These are phyloP conservation scores for Diophrys sp. DNA, from an alignment of 73 alveolate genomes.

Conservation along the genomic window DNA sequence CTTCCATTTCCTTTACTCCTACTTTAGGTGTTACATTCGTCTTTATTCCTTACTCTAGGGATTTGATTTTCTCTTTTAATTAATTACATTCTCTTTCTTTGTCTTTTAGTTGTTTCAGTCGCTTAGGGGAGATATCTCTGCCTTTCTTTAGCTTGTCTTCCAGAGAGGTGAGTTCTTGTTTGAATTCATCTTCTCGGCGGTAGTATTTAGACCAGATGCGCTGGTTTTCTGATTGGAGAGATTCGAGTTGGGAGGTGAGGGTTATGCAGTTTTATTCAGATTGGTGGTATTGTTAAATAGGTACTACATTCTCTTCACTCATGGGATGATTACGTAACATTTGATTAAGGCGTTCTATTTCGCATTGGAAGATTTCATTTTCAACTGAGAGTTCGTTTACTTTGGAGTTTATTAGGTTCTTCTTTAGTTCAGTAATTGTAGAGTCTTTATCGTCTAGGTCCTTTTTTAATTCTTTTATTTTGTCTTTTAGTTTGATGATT, in stretches of 20 bases:
- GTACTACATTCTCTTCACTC: too few species aligned
- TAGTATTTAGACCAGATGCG: not conserved
- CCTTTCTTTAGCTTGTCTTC: not conserved
- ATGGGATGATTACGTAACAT: too few species aligned
- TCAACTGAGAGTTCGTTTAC: not conserved
- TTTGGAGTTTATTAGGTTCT: not conserved
- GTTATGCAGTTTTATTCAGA: too few species aligned
- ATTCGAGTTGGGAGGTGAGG: too few species aligned
- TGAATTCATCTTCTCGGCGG: not conserved
- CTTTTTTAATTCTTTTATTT: not conserved
- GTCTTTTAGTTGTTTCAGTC: not conserved
- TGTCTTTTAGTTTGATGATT: too few species aligned
- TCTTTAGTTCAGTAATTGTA: not conserved
- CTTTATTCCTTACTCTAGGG: too few species aligned
- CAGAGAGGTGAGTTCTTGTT: not conserved
- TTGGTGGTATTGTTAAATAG: too few species aligned
- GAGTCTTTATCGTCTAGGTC: not conserved
- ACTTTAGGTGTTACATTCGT: too few species aligned
- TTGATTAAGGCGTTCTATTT: not conserved
- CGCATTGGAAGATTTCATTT: not conserved
- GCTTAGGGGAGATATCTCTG: not conserved
- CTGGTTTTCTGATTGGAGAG: too few species aligned
- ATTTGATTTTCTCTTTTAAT: not conserved
- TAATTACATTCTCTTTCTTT: not conserved
- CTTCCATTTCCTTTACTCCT: too few species aligned